A percentile compares a stretch with the other conserved stretches of the same genome.
These are phyloP conservation scores for Pontederia paniculata DNA, from an alignment of 176 grass and related monocot genomes.

Conservation along the genomic window DNA sequence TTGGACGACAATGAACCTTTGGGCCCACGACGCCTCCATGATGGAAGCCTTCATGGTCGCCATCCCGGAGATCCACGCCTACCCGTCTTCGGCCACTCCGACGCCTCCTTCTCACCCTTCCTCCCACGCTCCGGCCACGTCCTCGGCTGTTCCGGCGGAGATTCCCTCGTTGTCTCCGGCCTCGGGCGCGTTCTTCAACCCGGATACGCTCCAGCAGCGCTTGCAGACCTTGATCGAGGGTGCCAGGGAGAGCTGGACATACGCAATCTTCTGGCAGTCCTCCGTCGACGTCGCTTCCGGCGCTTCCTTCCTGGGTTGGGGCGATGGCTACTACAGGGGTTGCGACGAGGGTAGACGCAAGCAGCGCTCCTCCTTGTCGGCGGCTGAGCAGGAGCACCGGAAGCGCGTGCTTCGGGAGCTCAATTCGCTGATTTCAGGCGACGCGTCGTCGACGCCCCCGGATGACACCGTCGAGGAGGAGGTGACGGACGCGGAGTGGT, in stretches of 20 bases:
- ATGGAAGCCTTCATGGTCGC: background rate
- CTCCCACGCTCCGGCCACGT: background rate
- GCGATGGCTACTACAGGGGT: constrained; percentile 14
- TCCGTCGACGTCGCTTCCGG: constrained; percentile 38
- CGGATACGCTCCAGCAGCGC: constrained; percentile 78
- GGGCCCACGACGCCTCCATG: background rate
- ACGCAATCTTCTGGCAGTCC: constrained; percentile 92
- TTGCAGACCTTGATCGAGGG: constrained; percentile 82
- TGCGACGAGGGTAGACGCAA: constrained; percentile 76
- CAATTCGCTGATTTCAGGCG: constrained; percentile 65
- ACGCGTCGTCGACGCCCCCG: background rate
- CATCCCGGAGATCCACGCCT: background rate
- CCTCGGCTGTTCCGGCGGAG: background rate
- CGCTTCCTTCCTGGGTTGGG: constrained; percentile 69
- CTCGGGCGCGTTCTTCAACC: constrained; percentile 32
- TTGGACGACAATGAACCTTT: background rate
- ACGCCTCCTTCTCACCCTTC: background rate
- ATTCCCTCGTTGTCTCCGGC: background rate
- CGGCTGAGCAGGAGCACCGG: constrained; percentile 78
- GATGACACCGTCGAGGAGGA: constrained; percentile 88
- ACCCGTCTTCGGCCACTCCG: background rate
- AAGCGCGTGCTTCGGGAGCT: constrained; percentile 77
- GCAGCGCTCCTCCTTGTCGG: constrained; percentile 16
- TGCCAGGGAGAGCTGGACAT: constrained; percentile 66
- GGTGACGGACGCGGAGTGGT: constrained; percentile 94